phyloP scores from a whole-genome alignment of 129 eudicot genomes.

The Daucus carota region DH1_v3.0 NC_030387.2:2841501-2842000 shows the following conservation, averaged over 20 bases:
- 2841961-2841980: constrained; percentile 96
- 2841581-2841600: neutral
- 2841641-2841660: neutral
- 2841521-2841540: neutral
- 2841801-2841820: neutral
- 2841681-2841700: constrained; percentile 96
- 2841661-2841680: constrained; percentile 73
- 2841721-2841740: neutral
- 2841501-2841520: constrained; percentile 40
- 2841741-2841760: neutral
- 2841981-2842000: constrained; percentile 97
- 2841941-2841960: constrained; percentile 75
- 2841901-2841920: constrained; percentile 74
- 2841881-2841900: constrained; percentile 68
- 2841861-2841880: constrained; percentile 57
- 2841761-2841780: neutral
- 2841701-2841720: constrained; percentile 51
- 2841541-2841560: neutral
- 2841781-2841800: neutral
- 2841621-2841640: neutral
- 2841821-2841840: neutral
- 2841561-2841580: neutral
- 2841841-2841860: constrained; percentile 11
- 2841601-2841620: neutral
- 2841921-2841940: constrained; percentile 76